phyloP scores from a whole-genome alignment of 163 green algal genomes.

The Volvox carteri region DNA sequence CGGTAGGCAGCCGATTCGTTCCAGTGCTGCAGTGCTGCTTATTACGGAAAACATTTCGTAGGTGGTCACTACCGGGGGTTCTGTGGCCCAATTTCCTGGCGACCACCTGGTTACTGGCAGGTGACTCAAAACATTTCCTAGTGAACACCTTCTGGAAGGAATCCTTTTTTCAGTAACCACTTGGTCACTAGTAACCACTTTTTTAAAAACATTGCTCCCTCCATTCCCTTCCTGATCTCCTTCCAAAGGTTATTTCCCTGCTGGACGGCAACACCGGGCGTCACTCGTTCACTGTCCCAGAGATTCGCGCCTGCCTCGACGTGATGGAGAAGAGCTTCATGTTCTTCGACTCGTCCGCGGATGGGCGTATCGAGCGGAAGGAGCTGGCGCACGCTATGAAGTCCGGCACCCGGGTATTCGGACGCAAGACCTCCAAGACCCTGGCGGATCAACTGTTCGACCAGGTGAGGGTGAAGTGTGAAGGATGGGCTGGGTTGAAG shows the following conservation, averaged over 20 bases:
- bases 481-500: background rate
- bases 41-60: no score
- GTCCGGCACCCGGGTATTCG: slow-evolving; percentile 46
- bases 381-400: slow-evolving; percentile 50
- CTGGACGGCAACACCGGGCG: slow-evolving; percentile 5
- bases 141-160: no score
- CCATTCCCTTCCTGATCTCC: background rate
- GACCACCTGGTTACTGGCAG: no score
- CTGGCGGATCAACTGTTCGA: slow-evolving; percentile 52
- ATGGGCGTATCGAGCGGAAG: slow-evolving; percentile 53
- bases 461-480: background rate
- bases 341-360: slow-evolving; percentile 53
- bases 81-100: no score
- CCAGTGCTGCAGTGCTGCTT: no score
- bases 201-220: background rate
- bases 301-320: slow-evolving; percentile 32
- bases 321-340: slow-evolving; percentile 58
- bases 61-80: no score
- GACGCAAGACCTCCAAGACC: slow-evolving; percentile 10
- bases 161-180: no score
- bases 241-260: slow-evolving; percentile 33
- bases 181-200: no score
- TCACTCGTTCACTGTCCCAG: background rate
- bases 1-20: no score
- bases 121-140: no score